Evolutionary conservation across 306 rosid genomes (phyloP).

Genomic region (Calophaca sinica): DNA sequence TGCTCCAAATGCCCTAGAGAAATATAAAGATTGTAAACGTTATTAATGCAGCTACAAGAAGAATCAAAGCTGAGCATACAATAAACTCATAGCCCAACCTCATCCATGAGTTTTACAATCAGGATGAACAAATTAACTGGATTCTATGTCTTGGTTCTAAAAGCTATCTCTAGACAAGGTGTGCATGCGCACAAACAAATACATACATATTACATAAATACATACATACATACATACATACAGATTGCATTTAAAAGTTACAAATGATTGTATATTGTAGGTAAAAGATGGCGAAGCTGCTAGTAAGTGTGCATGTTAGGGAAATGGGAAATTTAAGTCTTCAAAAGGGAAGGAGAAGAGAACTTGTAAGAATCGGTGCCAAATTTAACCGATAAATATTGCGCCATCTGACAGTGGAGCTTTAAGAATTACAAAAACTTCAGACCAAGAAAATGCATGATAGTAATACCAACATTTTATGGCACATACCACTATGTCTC

Average conservation of each 20-base stretch:
- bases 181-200: too few species aligned
- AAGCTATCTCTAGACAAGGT: too few species aligned
- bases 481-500: constrained; percentile 95
- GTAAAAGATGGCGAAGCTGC: neutral
- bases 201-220: too few species aligned
- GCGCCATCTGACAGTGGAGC: neutral
- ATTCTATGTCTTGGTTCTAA: too few species aligned
- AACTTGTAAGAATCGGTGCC: constrained; percentile 1
- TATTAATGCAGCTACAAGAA: constrained; percentile 17
- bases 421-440: constrained; percentile 34
- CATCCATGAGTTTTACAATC: constrained; percentile 6
- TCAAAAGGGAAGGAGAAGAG: neutral
- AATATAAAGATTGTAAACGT: constrained; percentile 1
- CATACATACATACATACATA: neutral
- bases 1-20: constrained; percentile 35
- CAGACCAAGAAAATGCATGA: constrained; percentile 38
- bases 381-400: neutral
- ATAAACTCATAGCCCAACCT: constrained; percentile 24
- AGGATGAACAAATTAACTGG: neutral
- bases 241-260: constrained; percentile 4
- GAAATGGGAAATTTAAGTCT: constrained; percentile 29
- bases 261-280: neutral
- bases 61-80: constrained; percentile 29
- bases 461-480: constrained; percentile 44
- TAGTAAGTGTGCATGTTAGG: constrained; percentile 8